Base-by-base conservation (phyloP, 441 rosid species). In the Syzygium malaccense region DNA sequence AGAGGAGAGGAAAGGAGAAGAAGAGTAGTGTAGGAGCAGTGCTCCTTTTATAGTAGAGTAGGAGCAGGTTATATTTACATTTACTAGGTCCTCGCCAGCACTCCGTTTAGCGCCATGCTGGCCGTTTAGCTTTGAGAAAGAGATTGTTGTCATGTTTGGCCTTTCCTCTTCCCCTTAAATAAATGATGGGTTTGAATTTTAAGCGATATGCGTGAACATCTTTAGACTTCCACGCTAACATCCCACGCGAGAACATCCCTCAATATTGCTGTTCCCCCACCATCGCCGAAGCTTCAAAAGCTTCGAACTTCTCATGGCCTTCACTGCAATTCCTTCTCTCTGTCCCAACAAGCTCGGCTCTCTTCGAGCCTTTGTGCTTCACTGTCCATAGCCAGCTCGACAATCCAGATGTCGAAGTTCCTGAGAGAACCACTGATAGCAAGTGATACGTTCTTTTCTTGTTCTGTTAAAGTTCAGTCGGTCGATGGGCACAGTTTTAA, bases 401-500 rank as follows among this genome's bases (percentile, higher is more conserved):
- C 87, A 15, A 78, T 49, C 79, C 26, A 23, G 87, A 60, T 48
- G 57, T 62, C 30, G 87, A 57, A 55, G 55, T 62, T 86, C 87
- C 87, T 17, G 25, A 14, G 37, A 86, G 55, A 19, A 57, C 87
- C 55, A 86, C 56, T 26, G 78, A 53, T 55, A 33, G 87, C 60
- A 60, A 86, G 87, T 28, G 19, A 48, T 14, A 4, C 15, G 19
- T 55, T 55, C 20, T 17, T 55, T 19, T 58, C 14, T 12, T 51
- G 53, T 51, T 14, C 53, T 51, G 53, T 57, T 41, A 41, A 41
- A 41, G 41, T 41, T 41, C 41, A 41, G 41, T 37, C n/a, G 11
- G 51, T 37, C 9, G 25, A 6, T 75, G 41, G 51, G 1, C 51
- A 20, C 17, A 23, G 51, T 75, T 75, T 75, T 20, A 75, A 75